Conservation (phyloP, 2,329 filamentous ascomycete genomes). For the Madurella fahalii region DNA sequence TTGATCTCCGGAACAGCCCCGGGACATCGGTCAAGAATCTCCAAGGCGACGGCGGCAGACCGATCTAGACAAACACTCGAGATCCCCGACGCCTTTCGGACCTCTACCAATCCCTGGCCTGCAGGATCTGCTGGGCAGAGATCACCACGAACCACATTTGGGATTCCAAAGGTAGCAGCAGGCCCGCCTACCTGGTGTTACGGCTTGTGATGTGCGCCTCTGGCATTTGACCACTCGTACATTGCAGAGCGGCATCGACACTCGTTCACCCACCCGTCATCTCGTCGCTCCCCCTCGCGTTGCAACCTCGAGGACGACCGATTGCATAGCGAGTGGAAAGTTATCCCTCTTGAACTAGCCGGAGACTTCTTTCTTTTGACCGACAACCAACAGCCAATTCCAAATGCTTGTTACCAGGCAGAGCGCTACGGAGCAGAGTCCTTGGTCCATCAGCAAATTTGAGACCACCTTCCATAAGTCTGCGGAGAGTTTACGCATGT, state of each 20-base stretch:
- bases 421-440: slow-evolving; percentile 50
- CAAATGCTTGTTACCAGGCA: slow-evolving; percentile 56
- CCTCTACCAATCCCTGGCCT: slow-evolving; percentile 13
- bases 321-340: slow-evolving; percentile 14
- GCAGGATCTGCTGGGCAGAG: slow-evolving; percentile 24
- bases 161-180: slow-evolving; percentile 18
- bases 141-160: slow-evolving; percentile 23
- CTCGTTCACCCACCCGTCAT: slow-evolving; percentile 14
- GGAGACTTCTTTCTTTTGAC: slow-evolving; percentile 13
- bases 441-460: slow-evolving; percentile 53
- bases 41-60: background rate
- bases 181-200: slow-evolving; percentile 15
- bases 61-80: slow-evolving; percentile 9
- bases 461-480: slow-evolving; percentile 44
- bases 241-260: slow-evolving; percentile 10
- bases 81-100: slow-evolving; percentile 7
- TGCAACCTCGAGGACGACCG: background rate
- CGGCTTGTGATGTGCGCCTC: slow-evolving; percentile 19
- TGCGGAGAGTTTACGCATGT: slow-evolving; percentile 51
- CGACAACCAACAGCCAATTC: slow-evolving; percentile 29
- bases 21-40: slow-evolving; percentile 10
- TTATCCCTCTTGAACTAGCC: slow-evolving; percentile 7
- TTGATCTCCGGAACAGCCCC: slow-evolving; percentile 26
- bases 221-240: slow-evolving; percentile 15
- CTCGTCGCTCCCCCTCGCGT: slow-evolving; percentile 1